Evolutionary conservation across 2,329 filamentous ascomycete genomes (phyloP), one percentile per base, ranked within the genome.

Genomic region (Hymenoscyphus scutula): DNA sequence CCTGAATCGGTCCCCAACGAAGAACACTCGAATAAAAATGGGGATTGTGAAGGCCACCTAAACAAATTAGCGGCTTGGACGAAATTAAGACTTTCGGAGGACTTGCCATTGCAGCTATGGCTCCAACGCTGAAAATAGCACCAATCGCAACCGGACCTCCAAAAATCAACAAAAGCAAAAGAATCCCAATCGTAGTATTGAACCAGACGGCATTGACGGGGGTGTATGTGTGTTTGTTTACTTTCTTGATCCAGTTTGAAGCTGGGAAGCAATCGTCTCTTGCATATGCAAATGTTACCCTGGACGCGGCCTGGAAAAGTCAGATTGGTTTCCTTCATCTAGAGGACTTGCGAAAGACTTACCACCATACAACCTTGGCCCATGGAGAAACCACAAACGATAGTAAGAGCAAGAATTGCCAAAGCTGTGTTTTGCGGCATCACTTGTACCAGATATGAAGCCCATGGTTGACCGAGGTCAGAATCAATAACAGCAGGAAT

Each of bases 231-330:
- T 74, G 70, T 8, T 73, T 71, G 72, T 89, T 86, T 56, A 89
- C 85, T 51, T 76, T 71, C 71, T 84, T 86, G 80, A 84, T 88
- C 73, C 80, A 78, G 0, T 74, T 77, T 1, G 82, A 85, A n/a
- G 81, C 68, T 0, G 86, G 86, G 71, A 89, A 88, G 70, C 84
- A 87, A 65, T 83, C 86, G 69, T 89, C 87, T 58, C 87, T 84
- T 29, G 87, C 86, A 74, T 89, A 89, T 11, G 87, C 87, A 68
- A 88, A 90, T 0, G 87, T 88, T 53, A 89, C 87, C 65, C 87
- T 78, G n/a, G 82, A 86, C 5, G 77, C 77, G 1, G 77, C 41
- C 77, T 48, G 41, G 41, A 48, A 48, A 23, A 23, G 5, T 8
- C 15, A 25, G 6, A 23, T 23, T 48, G 5, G 19, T 6, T 48